phyloP scores from a whole-genome alignment of 1,139 yeast species.

The Zygosaccharomyces sapae region DNA sequence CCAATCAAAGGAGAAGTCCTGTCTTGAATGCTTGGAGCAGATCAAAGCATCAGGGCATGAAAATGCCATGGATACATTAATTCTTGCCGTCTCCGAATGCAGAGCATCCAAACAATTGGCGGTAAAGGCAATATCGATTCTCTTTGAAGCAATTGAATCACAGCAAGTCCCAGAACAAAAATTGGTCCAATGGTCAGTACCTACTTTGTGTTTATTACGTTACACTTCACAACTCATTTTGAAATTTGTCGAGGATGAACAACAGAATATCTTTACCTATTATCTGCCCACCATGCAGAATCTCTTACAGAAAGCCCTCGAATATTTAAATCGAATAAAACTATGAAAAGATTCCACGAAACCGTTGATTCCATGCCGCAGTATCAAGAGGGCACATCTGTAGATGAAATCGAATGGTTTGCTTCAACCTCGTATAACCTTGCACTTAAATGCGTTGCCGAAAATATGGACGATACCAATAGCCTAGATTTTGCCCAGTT shows the following conservation, averaged over 20 bases:
- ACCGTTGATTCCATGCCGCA: neutral
- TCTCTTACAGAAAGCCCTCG: slow-evolving; percentile 16
- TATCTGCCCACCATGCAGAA: slow-evolving; percentile 14
- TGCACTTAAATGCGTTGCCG: slow-evolving; percentile 16
- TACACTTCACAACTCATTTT: slow-evolving; percentile 27
- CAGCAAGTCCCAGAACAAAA: neutral
- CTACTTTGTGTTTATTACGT: slow-evolving; percentile 21
- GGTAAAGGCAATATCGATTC: slow-evolving; percentile 15
- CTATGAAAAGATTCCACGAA: slow-evolving; percentile 2
- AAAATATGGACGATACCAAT: slow-evolving; percentile 1
- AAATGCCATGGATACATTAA: slow-evolving; percentile 20
- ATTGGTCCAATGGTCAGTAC: slow-evolving; percentile 10
- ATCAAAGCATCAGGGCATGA: slow-evolving; percentile 15
- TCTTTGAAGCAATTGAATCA: slow-evolving; percentile 21
- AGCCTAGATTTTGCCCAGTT: slow-evolving; percentile 8
- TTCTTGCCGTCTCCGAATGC: slow-evolving; percentile 24
- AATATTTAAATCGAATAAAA: slow-evolving; percentile 12
- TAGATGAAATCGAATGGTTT: slow-evolving; percentile 33
- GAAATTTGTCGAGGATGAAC: slow-evolving; percentile 22
- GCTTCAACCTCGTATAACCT: slow-evolving; percentile 28
- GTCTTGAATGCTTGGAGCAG: slow-evolving; percentile 13
- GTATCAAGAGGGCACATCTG: slow-evolving; percentile 15
- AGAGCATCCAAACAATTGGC: slow-evolving; percentile 18
- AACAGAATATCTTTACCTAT: slow-evolving; percentile 2
- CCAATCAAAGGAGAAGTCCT: slow-evolving; percentile 10